Evolutionary conservation across 2,329 filamentous ascomycete genomes (phyloP), one percentile per base, ranked within the genome.

Genomic region (Botrytis elliptica): DNA sequence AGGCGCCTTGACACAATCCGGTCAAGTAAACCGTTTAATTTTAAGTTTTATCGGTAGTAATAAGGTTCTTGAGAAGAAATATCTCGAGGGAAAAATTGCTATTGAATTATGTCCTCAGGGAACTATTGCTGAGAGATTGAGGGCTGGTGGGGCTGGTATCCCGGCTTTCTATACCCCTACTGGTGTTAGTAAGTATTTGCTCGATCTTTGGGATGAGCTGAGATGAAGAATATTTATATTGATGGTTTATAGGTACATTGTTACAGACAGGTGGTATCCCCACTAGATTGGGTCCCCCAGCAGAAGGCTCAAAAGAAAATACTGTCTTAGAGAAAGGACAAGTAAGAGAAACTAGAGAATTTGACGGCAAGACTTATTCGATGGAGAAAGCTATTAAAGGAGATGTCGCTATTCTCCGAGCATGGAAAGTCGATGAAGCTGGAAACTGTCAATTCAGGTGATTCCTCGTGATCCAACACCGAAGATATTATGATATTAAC

Each of bases 161-260:
- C 91, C 92, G 2, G 92, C 92, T 0, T 94, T 95, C 80, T 95
- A 90, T 79, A 94, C 93, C 0, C 90, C 92, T 0, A 93, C 92
- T 0, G 92, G 89, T 74, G 89, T 88, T 59, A 85, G 88, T 88
- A 84, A 79, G 85, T 85, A 25, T 12, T 42, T 57, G 12, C n/a
- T 25, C 6, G 16, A 29, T n/a, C 4, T 2, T 29, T 46, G 14
- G 22, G 9, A 6, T 9, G 14, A n/a, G 9, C 4, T 9, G 2
- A 10, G 12, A 14, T 29, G 4, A 14, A 38, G 1, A 25, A 33
- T 1, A 40, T 18, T 1, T 36, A 7, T 66, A 62, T 62, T 66
- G 14, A 70, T 25, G 29, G 4, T 33, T 60, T 20, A 38, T 12
- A 71, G 89, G 89, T 72, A 92, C 90, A 0, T 86, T 92, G 18